phyloP scores from a whole-genome alignment of 2,329 filamentous ascomycete genomes.

The Xylaria arbuscula region DNA sequence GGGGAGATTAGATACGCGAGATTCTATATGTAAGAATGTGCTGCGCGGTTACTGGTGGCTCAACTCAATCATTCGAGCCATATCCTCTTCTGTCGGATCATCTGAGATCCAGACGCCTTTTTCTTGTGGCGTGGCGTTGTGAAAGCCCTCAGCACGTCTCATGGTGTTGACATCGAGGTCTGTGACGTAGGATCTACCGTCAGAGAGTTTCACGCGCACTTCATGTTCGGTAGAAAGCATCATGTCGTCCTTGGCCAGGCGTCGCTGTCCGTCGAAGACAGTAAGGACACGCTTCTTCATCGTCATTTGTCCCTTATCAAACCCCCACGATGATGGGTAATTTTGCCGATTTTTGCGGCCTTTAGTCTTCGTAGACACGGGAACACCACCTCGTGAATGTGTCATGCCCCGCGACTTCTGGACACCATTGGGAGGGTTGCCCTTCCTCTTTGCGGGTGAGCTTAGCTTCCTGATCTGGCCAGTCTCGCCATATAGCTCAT shows the following conservation, averaged over 20 bases:
- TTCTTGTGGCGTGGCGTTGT: conserved; percentile 83
- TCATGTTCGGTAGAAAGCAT: conserved; percentile 97
- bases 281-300: conserved; percentile 98
- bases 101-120: conserved; percentile 86
- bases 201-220: conserved; percentile 83
- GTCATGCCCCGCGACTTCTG: conserved; percentile 79
- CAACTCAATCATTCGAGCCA: conserved; percentile 69
- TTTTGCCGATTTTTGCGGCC: conserved; percentile 92
- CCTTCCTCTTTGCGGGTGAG: conserved; percentile 68
- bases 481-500: conserved; percentile 71
- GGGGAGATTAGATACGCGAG: conserved; percentile 7
- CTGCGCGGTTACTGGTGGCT: conserved; percentile 47
- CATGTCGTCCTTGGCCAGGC: conserved; percentile 98
- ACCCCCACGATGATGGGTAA: conserved; percentile 94
- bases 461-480: conserved; percentile 61
- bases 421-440: conserved; percentile 66
- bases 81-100: conserved; percentile 71
- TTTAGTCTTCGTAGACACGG: conserved; percentile 64
- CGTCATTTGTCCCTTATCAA: conserved; percentile 91
- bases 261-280: conserved; percentile 87
- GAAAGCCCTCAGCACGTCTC: conserved; percentile 86
- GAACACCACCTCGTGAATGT: conserved; percentile 79
- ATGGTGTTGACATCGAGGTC: conserved; percentile 93
- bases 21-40: conserved; percentile 13
- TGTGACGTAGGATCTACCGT: conserved; percentile 84